Evolutionary conservation across 352 stramenopile species (phyloP).

Genomic region (Achlya hypogyna): DNA sequence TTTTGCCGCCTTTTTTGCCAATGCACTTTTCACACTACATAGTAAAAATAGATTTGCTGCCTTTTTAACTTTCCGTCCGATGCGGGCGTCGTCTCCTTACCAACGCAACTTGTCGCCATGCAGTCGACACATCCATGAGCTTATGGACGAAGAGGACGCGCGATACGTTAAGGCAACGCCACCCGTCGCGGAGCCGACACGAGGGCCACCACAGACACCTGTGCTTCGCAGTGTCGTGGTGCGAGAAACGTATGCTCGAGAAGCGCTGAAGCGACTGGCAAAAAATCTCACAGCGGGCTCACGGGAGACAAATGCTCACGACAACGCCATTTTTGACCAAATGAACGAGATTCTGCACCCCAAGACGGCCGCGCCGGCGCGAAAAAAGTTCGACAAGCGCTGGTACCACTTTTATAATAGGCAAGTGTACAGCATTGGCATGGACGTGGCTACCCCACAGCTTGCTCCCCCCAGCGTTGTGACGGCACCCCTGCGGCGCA

Average conservation of each 20-base stretch:
- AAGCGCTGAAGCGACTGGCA: background rate
- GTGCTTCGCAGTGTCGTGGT: background rate
- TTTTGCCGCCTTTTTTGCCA: background rate
- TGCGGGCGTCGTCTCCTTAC: slow-evolving; percentile 31
- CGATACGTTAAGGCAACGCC: slow-evolving; percentile 34
- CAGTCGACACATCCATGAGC: slow-evolving; percentile 37
- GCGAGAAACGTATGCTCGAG: background rate
- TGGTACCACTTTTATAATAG: slow-evolving; percentile 21
- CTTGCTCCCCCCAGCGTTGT: background rate
- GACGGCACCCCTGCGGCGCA: slow-evolving; percentile 26
- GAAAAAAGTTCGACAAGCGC: background rate
- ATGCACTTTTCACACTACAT: no score
- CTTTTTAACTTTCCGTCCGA: background rate
- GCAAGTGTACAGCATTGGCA: slow-evolving; percentile 7
- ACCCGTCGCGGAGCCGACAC: slow-evolving; percentile 30
- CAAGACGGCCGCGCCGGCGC: background rate
- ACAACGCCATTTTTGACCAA: background rate
- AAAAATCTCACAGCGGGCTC: background rate
- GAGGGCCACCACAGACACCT: background rate
- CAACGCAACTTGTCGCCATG: slow-evolving; percentile 27
- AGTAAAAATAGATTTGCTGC: background rate
- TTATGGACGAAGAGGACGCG: slow-evolving; percentile 44
- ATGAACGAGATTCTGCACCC: background rate
- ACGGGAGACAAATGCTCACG: background rate
- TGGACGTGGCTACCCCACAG: background rate